These are phyloP conservation scores for Hypomontagnella submonticulosa DNA, from an alignment of 495 filamentous ascomycete species.

Conservation along the genomic window DNA sequence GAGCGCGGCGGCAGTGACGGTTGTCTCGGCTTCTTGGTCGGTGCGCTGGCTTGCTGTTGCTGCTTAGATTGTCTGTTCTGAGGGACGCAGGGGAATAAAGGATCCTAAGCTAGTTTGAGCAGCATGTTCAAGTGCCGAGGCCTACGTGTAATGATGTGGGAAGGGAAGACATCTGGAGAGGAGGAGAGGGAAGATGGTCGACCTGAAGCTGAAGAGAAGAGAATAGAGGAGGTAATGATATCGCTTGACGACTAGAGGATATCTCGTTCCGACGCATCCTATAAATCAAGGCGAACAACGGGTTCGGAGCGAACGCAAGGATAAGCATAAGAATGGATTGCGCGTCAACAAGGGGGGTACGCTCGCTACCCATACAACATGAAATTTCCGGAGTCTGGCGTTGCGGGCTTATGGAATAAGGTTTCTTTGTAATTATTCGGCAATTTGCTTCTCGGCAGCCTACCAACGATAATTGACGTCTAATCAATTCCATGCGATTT, in stretches of 20 bases:
- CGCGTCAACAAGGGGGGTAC: constrained; percentile 1
- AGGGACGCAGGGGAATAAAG: not conserved
- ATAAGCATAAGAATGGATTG: constrained; percentile 7
- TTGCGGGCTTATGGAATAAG: constrained; percentile 22
- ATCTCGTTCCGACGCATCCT: not conserved
- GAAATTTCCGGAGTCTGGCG: constrained; percentile 11
- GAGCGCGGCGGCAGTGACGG: constrained; percentile 35
- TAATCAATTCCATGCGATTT: constrained; percentile 19
- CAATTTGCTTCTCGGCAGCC: constrained; percentile 3
- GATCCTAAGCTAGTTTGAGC: not conserved
- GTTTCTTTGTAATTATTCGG: constrained; percentile 26
- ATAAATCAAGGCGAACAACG: constrained; percentile 1
- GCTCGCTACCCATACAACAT: constrained; percentile 13
- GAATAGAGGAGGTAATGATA: constrained; percentile 14
- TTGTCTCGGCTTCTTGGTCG: constrained; percentile 52
- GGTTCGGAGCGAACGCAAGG: not conserved
- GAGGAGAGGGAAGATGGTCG: not conserved
- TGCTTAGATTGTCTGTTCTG: constrained; percentile 61
- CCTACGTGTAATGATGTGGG: not conserved
- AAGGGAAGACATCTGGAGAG: too few relatives aligned
- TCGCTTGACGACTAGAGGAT: not conserved
- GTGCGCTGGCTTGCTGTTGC: constrained; percentile 60
- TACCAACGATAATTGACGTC: constrained; percentile 11
- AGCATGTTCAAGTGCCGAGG: not conserved
- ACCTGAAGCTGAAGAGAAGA: not conserved